Base-by-base conservation (phyloP, 2,329 filamentous ascomycete genomes). In the Exserohilum turcica region DNA sequence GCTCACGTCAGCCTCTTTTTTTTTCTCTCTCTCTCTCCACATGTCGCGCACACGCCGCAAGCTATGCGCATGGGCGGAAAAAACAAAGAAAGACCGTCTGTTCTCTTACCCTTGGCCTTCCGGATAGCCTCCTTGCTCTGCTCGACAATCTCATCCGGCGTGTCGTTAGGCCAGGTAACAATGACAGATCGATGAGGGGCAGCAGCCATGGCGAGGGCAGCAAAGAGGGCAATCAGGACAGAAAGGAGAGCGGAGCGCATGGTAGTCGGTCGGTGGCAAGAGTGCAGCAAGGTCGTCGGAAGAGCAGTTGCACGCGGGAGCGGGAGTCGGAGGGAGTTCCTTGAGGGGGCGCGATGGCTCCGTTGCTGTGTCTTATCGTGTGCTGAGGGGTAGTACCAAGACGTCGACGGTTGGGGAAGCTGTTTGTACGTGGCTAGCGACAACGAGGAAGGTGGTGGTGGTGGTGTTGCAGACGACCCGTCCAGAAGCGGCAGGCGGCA, bases 161-260 rank as follows among this genome's bases (percentile, higher is more conserved):
- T 88, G 42, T 84, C 81, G 45, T 86, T 79, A 19, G 88, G 85
- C 70, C 91, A 96, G 68, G 84, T 90, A 67, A 97, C 81, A 64
- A 97, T 86, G 59, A 95, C 85, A 31, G 85, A 84, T 74, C 91
- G 90, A 70, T 86, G 83, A 1, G 78, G 75, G 43, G 76, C 66
- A 18, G 80, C 78, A 51, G 88, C 87, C 65, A 90, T 82, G 56
- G 84, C 86, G 55, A 85, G 72, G 27, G 81, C 80, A 57, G 85
- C 79, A 45, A 88, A 77, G 52, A 86, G 73, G 57, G 85, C 77
- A 48, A 86, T 76, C 36, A 89, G 76, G 44, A 85, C 74, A 48
- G 84, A 76, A 58, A 84, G 70, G 63, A 88, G 66, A 55, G 83
- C 72, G 64, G 87, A 77, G 77, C 84, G 90, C 90, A 93, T 94